Conservation (phyloP, 495 filamentous ascomycete genomes). For the Aspergillus sparsus region DNA sequence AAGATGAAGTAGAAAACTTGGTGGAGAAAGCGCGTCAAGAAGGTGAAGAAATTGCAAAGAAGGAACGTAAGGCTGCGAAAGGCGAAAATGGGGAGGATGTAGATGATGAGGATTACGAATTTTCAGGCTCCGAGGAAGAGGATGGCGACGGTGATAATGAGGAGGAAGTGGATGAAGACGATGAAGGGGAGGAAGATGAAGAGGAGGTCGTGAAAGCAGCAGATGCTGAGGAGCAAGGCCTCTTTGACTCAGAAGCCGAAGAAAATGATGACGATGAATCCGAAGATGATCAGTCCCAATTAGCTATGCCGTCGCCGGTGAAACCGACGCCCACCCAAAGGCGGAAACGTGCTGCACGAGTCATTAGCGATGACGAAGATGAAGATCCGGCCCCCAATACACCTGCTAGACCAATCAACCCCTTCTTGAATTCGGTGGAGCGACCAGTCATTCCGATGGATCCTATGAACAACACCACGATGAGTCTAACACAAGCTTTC, state of each 20-base stretch:
- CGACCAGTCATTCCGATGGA: constrained; percentile 57
- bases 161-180: constrained; percentile 22
- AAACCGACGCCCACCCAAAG: constrained; percentile 27
- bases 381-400: constrained; percentile 42
- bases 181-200: constrained; percentile 60
- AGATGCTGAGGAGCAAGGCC: constrained; percentile 39
- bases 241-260: constrained; percentile 35
- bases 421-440: constrained; percentile 33
- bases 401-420: constrained; percentile 34
- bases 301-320: constrained; percentile 29
- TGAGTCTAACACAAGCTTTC: constrained; percentile 89
- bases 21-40: constrained; percentile 81
- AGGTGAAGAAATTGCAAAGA: constrained; percentile 72
- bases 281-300: constrained; percentile 34
- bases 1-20: constrained; percentile 81
- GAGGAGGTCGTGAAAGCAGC: constrained; percentile 45
- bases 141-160: constrained; percentile 49
- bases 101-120: constrained; percentile 45
- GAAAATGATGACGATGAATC: constrained; percentile 37
- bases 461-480: constrained; percentile 53
- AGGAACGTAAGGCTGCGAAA: constrained; percentile 71
- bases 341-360: constrained; percentile 41
- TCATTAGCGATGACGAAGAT: constrained; percentile 56
- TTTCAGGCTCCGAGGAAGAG: constrained; percentile 56
- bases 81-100: constrained; percentile 66